Conservation (phyloP, 2,329 filamentous ascomycete genomes). For the Cryphonectria nitschkei region DNA sequence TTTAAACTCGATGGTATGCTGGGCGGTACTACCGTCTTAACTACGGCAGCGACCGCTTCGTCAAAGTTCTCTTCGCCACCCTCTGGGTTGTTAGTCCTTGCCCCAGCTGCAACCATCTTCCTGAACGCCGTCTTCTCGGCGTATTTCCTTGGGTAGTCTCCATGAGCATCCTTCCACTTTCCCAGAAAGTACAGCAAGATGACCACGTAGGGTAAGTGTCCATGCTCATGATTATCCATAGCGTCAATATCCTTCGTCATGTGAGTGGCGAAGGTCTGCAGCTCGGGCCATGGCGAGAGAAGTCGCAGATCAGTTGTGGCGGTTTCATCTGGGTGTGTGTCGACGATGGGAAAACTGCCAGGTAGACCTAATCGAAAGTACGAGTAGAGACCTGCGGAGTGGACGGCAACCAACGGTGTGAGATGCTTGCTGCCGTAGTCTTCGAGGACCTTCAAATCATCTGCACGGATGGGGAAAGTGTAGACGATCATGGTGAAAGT, state of each 20-base stretch:
- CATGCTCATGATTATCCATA: conserved; percentile 80
- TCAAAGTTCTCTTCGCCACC: conserved; percentile 97
- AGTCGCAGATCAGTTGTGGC: conserved; percentile 84
- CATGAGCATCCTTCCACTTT: conserved; percentile 76
- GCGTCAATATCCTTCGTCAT: conserved; percentile 71
- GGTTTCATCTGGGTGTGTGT: conserved; percentile 90
- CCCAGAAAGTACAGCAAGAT: conserved; percentile 82
- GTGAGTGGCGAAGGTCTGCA: conserved; percentile 66
- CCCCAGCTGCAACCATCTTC: conserved; percentile 66
- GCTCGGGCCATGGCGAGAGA: conserved; percentile 82
- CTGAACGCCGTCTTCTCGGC: conserved; percentile 86
- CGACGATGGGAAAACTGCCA: conserved; percentile 85
- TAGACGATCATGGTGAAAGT: conserved; percentile 60
- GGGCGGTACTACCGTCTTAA: conserved; percentile 79
- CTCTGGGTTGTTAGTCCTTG: conserved; percentile 74
- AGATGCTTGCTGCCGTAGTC: conserved; percentile 56
- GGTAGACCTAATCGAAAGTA: conserved; percentile 82
- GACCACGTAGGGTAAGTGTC: conserved; percentile 86
- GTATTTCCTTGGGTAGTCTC: conserved; percentile 72
- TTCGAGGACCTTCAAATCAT: conserved; percentile 50
- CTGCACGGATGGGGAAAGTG: conserved; percentile 51
- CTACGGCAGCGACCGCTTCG: conserved; percentile 83
- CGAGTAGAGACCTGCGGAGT: conserved; percentile 91
- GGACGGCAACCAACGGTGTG: conserved; percentile 78
- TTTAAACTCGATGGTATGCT: conserved; percentile 70